Conservation (phyloP, 805 yeast species). For the Lachancea lanzarotensis region DNA sequence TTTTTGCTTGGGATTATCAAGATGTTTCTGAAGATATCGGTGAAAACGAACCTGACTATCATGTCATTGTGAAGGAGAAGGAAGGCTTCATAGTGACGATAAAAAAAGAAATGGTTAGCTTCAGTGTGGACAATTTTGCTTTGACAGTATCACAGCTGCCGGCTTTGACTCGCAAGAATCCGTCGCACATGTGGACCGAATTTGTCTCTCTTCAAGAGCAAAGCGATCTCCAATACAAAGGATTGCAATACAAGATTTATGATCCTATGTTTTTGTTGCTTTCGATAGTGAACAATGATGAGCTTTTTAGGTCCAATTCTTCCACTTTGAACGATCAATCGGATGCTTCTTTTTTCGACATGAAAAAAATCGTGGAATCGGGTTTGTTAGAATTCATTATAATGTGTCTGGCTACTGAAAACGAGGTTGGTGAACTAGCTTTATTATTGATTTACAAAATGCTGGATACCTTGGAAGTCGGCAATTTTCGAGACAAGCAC, state of each 20-base stretch:
- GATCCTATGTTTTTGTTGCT: conserved; percentile 68
- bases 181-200: conserved; percentile 22
- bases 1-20: conserved; percentile 61
- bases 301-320: conserved; percentile 39
- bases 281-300: conserved; percentile 56
- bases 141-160: conserved; percentile 30
- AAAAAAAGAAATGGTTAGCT: conserved; percentile 42
- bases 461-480: conserved; percentile 37
- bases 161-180: conserved; percentile 1
- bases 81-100: conserved; percentile 46
- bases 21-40: conserved; percentile 35
- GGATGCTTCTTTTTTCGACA: conserved; percentile 37
- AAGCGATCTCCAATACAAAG: conserved; percentile 15
- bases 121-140: conserved; percentile 39
- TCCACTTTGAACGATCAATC: conserved; percentile 17
- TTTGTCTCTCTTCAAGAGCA: conserved; percentile 29
- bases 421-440: conserved; percentile 33
- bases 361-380: conserved; percentile 52
- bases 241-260: conserved; percentile 37
- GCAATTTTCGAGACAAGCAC: conserved; percentile 49
- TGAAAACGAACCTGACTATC: conserved; percentile 42
- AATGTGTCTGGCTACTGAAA: conserved; percentile 37
- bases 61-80: conserved; percentile 40
- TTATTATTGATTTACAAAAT: conserved; percentile 41
- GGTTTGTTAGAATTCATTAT: conserved; percentile 43